These are phyloP conservation scores for Fusarium brevicatenulatum DNA, from an alignment of 2,329 filamentous ascomycete species.

Conservation along the genomic window DNA sequence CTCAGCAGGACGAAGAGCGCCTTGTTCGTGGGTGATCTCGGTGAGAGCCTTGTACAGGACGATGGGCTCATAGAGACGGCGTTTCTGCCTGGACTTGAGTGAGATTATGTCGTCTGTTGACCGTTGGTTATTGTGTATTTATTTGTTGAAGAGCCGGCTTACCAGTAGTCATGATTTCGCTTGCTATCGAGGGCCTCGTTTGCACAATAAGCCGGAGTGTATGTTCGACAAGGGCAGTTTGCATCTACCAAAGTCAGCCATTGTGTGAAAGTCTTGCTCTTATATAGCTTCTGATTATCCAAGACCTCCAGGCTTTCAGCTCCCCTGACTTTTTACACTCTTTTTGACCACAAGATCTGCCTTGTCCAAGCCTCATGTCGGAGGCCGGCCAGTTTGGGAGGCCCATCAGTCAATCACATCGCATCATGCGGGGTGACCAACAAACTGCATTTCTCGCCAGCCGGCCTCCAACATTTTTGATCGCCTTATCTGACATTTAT, in stretches of 20 bases:
- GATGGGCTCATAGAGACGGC: constrained; percentile 46
- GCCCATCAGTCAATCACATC: constrained; percentile 36
- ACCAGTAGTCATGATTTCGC: constrained; percentile 11
- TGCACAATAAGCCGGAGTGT: background rate
- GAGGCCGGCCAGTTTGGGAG: constrained; percentile 30
- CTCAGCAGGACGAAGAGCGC: constrained; percentile 2
- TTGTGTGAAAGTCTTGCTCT: background rate
- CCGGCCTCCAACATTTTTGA: constrained; percentile 3
- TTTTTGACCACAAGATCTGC: background rate
- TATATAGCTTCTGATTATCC: background rate
- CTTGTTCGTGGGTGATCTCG: constrained; percentile 23
- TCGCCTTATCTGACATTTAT: background rate
- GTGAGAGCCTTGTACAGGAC: constrained; percentile 41
- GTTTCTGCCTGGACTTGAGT: constrained; percentile 32
- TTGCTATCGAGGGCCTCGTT: background rate
- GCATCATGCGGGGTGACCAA: constrained; percentile 30
- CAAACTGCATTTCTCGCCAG: background rate
- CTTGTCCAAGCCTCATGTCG: constrained; percentile 25
- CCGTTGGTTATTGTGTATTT: accelerated
- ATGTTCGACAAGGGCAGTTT: background rate
- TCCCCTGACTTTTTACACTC: background rate
- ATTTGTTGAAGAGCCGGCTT: accelerated
- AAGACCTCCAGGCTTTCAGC: background rate
- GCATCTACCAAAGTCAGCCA: background rate
- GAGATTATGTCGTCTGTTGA: background rate